phyloP scores from a whole-genome alignment of 2,329 filamentous ascomycete genomes.

The Fusarium chlamydosporum region DNA sequence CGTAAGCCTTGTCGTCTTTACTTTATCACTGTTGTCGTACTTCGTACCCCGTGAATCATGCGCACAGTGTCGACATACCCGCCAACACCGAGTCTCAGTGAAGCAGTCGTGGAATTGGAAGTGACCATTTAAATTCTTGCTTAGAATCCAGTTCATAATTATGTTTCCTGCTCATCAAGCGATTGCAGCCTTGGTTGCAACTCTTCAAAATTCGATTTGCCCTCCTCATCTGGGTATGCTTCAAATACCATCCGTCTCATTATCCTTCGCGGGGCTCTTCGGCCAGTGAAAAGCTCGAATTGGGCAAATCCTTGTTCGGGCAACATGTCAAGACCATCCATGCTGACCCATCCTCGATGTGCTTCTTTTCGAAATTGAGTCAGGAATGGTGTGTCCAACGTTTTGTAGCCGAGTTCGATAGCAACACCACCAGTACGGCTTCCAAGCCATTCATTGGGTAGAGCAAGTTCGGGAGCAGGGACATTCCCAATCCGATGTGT shows the following conservation, averaged over 20 bases:
- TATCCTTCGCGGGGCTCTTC: constrained; percentile 64
- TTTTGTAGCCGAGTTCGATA: constrained; percentile 81
- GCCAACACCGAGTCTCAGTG: too few relatives aligned
- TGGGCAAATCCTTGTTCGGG: constrained; percentile 86
- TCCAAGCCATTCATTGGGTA: constrained; percentile 77
- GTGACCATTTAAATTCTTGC: too few relatives aligned
- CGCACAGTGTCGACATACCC: too few relatives aligned
- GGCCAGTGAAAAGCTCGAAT: constrained; percentile 84
- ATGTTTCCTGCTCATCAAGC: constrained; percentile 50
- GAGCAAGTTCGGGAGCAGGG: constrained; percentile 77
- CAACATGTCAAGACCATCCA: constrained; percentile 81
- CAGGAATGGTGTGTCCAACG: constrained; percentile 78
- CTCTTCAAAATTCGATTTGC: constrained; percentile 57
- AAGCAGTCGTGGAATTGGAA: too few relatives aligned
- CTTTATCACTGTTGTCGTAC: too few relatives aligned
- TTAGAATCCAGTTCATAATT: constrained; percentile 15
- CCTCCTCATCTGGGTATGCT: constrained; percentile 61
- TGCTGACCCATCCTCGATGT: constrained; percentile 77
- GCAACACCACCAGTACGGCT: constrained; percentile 83
- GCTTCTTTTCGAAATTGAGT: constrained; percentile 74
- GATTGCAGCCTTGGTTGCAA: constrained; percentile 54
- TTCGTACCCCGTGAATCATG: too few relatives aligned
- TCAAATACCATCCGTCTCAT: constrained; percentile 77
- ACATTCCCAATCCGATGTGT: constrained; percentile 75
- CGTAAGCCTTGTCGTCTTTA: too few relatives aligned